These are phyloP conservation scores for Heritiera fomes DNA, from an alignment of 345 rosid species.

Conservation along the genomic window DNA sequence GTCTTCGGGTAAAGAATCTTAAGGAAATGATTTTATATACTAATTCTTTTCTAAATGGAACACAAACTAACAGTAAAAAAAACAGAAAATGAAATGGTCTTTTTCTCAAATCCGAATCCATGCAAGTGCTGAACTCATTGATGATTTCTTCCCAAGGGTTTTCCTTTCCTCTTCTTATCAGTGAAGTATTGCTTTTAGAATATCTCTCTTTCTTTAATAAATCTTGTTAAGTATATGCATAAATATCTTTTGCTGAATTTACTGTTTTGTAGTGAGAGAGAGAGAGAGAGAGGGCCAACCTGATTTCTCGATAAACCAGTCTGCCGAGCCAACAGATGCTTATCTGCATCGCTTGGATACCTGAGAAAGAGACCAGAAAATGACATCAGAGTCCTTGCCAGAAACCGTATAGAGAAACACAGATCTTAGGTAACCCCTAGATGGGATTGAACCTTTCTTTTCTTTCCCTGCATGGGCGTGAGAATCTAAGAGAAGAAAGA, in stretches of 20 bases:
- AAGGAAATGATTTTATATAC: not conserved
- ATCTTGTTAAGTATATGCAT: not conserved
- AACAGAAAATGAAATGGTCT: not conserved
- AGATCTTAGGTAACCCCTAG: constrained; percentile 8
- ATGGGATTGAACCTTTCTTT: constrained; percentile 28
- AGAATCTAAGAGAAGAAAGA: constrained; percentile 60
- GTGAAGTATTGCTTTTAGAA: not conserved
- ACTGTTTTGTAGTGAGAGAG: not conserved
- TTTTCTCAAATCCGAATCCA: constrained; percentile 22
- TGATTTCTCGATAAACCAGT: constrained; percentile 98
- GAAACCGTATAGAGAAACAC: constrained; percentile 36
- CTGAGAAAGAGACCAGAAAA: constrained; percentile 92
- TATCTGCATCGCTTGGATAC: constrained; percentile 99
- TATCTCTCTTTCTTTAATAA: not conserved
- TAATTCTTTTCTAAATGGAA: not conserved
- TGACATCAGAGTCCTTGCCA: constrained; percentile 55
- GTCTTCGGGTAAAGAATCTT: constrained; percentile 33
- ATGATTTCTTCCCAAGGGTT: constrained; percentile 19
- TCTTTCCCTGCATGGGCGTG: constrained; percentile 62
- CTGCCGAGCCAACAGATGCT: constrained; percentile 97
- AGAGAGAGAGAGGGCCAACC: constrained; percentile 47
- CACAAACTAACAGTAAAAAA: not conserved
- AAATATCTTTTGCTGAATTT: not conserved
- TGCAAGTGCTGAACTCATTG: constrained; percentile 32
- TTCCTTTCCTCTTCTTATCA: not conserved